Conservation (phyloP, 1,139 yeast genomes). For the Citeromyces hawaiiensis region DNA sequence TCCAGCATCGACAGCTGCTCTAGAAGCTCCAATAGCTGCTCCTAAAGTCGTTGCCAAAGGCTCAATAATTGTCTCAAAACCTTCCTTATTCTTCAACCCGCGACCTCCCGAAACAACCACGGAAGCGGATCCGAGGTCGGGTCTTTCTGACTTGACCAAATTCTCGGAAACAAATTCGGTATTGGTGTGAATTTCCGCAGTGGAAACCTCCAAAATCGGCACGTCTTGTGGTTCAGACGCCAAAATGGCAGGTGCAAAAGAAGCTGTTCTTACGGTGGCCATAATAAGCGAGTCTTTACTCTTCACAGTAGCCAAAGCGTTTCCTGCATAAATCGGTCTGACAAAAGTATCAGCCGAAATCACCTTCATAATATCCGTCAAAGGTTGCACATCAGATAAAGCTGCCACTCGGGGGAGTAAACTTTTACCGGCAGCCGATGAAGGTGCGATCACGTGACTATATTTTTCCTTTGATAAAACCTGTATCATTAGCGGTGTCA, state of each 20-base stretch:
- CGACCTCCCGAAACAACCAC: slow-evolving; percentile 87
- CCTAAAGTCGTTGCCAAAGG: slow-evolving; percentile 79
- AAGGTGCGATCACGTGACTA: slow-evolving; percentile 70
- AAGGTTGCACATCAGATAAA: slow-evolving; percentile 72
- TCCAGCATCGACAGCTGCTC: slow-evolving; percentile 97
- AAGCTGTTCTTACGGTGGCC: slow-evolving; percentile 72
- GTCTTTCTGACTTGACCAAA: slow-evolving; percentile 69
- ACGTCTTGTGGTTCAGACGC: slow-evolving; percentile 9
- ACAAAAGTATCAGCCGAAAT: slow-evolving; percentile 60
- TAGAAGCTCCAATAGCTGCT: slow-evolving; percentile 95
- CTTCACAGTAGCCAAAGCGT: slow-evolving; percentile 76
- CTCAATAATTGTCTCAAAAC: slow-evolving; percentile 60
- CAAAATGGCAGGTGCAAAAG: slow-evolving; percentile 50
- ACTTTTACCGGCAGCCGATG: slow-evolving; percentile 80
- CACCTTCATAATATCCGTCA: slow-evolving; percentile 67
- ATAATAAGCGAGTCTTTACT: slow-evolving; percentile 53
- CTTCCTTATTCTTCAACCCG: slow-evolving; percentile 83
- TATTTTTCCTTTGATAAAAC: slow-evolving; percentile 28
- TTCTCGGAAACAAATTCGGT: slow-evolving; percentile 61
- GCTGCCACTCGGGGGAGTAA: slow-evolving; percentile 84
- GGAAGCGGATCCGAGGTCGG: slow-evolving; percentile 78
- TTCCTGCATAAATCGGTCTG: slow-evolving; percentile 95
- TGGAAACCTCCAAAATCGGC: slow-evolving; percentile 21
- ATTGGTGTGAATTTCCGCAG: slow-evolving; percentile 35
- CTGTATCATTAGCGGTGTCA: slow-evolving; percentile 42